phyloP scores from a whole-genome alignment of 73 alveolate species.

The Tetrahymena elliotti region DNA sequence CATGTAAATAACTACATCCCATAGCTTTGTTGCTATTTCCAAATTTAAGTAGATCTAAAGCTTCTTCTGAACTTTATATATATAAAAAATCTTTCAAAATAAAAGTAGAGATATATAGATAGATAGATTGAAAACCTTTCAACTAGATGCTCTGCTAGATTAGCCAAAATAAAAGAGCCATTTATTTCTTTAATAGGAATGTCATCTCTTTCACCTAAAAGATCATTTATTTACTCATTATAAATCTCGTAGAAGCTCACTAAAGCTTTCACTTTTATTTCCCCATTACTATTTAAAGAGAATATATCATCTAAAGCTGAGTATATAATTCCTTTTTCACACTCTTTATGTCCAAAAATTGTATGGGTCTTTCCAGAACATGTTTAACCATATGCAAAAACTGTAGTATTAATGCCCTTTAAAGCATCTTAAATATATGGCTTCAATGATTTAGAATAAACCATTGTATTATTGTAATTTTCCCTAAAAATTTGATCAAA shows the following conservation, averaged over 20 bases:
- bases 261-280: neutral
- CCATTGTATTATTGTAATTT: neutral
- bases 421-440: neutral
- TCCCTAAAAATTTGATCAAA: neutral
- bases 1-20: neutral
- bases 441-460: neutral
- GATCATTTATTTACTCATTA: neutral
- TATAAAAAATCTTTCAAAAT: neutral
- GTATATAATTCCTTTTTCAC: conserved; percentile 39
- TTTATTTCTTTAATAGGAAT: neutral
- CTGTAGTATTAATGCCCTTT: conserved; percentile 20
- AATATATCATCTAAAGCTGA: conserved; percentile 20
- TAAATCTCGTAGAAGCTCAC: neutral
- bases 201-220: neutral
- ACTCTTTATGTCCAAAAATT: conserved; percentile 47
- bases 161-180: neutral
- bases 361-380: conserved; percentile 53
- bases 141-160: neutral
- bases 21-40: neutral
- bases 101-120: neutral
- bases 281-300: neutral
- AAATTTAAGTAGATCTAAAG: neutral
- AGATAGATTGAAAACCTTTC: neutral
- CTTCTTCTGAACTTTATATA: neutral
- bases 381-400: conserved; percentile 39